Evolutionary conservation across 768 basidiomycete species (phyloP), one percentile per base, ranked within the genome.

Genomic region (Chalciporus chontae): DNA sequence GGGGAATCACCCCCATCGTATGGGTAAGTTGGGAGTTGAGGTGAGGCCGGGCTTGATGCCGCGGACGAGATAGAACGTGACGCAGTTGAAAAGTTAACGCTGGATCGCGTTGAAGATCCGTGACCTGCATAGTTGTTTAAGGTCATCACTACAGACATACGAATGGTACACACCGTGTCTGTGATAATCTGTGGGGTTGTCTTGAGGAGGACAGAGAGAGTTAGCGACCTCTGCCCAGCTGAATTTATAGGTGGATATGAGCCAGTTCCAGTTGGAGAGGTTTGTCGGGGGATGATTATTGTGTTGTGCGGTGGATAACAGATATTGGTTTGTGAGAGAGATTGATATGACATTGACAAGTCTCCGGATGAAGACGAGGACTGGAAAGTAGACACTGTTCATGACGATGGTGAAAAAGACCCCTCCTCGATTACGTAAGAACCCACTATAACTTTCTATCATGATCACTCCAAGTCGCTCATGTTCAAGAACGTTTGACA

Each of bases 281-380:
- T 8, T 11, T 11, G n/a, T n/a, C n/a, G 40, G 24, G 21, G 43
- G 38, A 39, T 31, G 29, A 29, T 34, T 29, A 17, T 6, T 26
- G 5, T 24, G 47, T 26, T 50, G 50, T 2, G 9, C 59, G 46
- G 60, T 66, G 21, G 69, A 71, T 26, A 70, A 56, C 36, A 82
- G 60, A 62, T 82, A 86, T 23, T 86, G 81, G 59, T 78, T 79
- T 4, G 87, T 81, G 23, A 89, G 77, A 0, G 86, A 85, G n/a
- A 87, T 73, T 0, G 85, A 85, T 38, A 90, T 75, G 34, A 77
- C 79, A 55, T 87, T 85, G 51, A 82, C 77, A 29, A 90, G 70
- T 51, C 87, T 73, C 54, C 78, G 84, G 47, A 89, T 71, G 31
- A 89, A 66, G 36, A 77, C 67, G 49, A 77, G 80, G 39, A 76